phyloP scores from a whole-genome alignment of 352 stramenopile species.

The Phytophthora hybrid region DNA sequence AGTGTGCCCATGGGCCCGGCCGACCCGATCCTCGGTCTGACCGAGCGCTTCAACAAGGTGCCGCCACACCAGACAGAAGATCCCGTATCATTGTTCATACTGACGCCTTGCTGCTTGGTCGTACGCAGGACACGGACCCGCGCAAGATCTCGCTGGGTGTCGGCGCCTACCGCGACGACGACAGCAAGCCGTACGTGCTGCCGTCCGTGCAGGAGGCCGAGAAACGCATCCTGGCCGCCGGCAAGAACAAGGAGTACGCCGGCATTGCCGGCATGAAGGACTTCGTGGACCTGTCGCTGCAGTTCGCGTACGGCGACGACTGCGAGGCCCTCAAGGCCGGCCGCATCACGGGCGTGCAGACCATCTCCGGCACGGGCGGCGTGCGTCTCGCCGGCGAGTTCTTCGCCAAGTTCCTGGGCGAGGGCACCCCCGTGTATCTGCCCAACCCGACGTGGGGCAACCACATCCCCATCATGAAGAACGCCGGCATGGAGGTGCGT shows the following conservation, averaged over 20 bases:
- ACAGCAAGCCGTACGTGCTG: constrained; percentile 96
- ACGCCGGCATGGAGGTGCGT: constrained; percentile 83
- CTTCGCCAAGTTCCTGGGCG: constrained; percentile 91
- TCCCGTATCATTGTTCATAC: constrained; percentile 9
- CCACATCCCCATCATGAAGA: constrained; percentile 96
- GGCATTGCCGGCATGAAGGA: constrained; percentile 96
- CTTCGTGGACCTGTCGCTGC: constrained; percentile 96
- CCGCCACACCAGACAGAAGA: constrained; percentile 8
- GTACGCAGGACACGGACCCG: constrained; percentile 89
- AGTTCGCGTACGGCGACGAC: constrained; percentile 98
- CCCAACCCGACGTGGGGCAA: constrained; percentile 99
- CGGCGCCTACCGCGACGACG: constrained; percentile 98
- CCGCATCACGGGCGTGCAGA: constrained; percentile 96
- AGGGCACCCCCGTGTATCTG: constrained; percentile 95
- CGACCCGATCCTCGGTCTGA: constrained; percentile 98
- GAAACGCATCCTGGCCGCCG: constrained; percentile 92
- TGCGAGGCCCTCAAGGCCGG: constrained; percentile 90
- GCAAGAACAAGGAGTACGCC: constrained; percentile 98
- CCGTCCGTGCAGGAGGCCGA: constrained; percentile 97
- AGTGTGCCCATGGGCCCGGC: constrained; percentile 94
- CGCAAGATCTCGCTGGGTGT: constrained; percentile 98
- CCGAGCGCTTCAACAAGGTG: constrained; percentile 92
- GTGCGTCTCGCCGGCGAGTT: constrained; percentile 97
- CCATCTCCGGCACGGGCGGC: constrained; percentile 98
- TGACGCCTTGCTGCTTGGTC: background rate